Conservation (phyloP, 2,329 filamentous ascomycete genomes). For the Uncinocarpus reesii region DNA sequence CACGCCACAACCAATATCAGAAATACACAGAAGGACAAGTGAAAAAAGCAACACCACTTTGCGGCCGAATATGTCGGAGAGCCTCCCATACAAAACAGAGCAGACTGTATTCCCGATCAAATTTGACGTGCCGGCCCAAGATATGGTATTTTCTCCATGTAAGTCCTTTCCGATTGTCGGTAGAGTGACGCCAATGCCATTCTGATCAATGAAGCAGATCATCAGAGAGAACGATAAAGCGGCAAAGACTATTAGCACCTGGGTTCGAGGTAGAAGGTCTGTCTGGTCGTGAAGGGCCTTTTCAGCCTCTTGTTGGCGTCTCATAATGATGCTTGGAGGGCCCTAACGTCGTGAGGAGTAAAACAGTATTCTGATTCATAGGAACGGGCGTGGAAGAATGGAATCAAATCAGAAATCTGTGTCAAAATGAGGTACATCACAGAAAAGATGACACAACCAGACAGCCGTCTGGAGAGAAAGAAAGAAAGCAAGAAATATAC, state of each 20-base stretch:
- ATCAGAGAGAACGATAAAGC: neutral
- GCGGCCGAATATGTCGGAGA: conserved; percentile 52
- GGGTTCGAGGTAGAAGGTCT: neutral
- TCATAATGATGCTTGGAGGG: no score
- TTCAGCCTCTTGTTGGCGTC: neutral
- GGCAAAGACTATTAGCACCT: neutral
- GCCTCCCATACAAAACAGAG: conserved; percentile 47
- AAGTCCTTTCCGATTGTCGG: neutral
- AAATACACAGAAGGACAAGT: conserved; percentile 49
- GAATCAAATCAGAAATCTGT: no score
- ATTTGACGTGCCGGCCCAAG: neutral
- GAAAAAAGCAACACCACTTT: conserved; percentile 50
- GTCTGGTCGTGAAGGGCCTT: neutral
- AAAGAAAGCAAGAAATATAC: no score
- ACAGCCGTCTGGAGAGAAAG: no score
- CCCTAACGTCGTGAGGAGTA: neutral
- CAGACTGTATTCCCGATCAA: conserved; percentile 19
- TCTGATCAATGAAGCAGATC: neutral
- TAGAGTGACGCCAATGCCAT: neutral
- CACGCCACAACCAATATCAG: conserved; percentile 28
- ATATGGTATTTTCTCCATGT: neutral
- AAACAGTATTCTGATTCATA: neutral
- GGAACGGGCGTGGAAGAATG: no score
- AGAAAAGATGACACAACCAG: no score
- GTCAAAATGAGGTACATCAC: no score